phyloP scores from a whole-genome alignment of 768 basidiomycete genomes.

The Dictyophora rubrovolvata region DNA sequence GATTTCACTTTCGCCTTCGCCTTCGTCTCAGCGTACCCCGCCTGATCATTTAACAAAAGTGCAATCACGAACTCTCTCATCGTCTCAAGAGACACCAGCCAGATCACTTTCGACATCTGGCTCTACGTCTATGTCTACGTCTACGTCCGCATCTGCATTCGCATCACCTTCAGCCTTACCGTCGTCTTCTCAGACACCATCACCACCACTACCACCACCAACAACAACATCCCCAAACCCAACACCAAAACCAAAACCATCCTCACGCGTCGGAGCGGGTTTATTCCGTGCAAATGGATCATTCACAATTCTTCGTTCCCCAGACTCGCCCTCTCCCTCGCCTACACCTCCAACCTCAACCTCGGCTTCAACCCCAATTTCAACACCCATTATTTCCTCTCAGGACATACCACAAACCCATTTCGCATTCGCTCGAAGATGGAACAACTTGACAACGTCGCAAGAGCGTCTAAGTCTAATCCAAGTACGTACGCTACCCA shows the following conservation, averaged over 20 bases:
- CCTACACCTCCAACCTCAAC: not conserved
- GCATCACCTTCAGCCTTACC: not conserved
- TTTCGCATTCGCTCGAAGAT: constrained; percentile 53
- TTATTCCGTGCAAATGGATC: constrained; percentile 61
- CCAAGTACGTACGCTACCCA: constrained; percentile 32
- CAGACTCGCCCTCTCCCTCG: constrained; percentile 7
- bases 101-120: constrained; percentile 14
- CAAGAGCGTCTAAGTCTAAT: constrained; percentile 50
- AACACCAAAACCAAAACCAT: constrained; percentile 44
- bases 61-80: constrained; percentile 29
- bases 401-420: constrained; percentile 32
- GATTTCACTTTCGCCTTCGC: constrained; percentile 9
- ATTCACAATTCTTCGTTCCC: constrained; percentile 41
- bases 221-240: constrained; percentile 43
- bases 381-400: constrained; percentile 6
- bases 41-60: not conserved
- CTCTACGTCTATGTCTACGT: not conserved
- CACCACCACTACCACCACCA: constrained; percentile 16
- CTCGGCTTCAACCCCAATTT: not conserved
- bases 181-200: constrained; percentile 3
- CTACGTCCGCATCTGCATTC: constrained; percentile 1
- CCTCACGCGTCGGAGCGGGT: constrained; percentile 56
- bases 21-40: constrained; percentile 7
- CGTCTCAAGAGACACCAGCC: constrained; percentile 19
- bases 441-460: constrained; percentile 35